A percentile compares a stretch with the other conserved stretches of the same genome.
Evolutionary conservation across 2,329 filamentous ascomycete species (phyloP).

Genomic region (Aspergillus piperis): DNA sequence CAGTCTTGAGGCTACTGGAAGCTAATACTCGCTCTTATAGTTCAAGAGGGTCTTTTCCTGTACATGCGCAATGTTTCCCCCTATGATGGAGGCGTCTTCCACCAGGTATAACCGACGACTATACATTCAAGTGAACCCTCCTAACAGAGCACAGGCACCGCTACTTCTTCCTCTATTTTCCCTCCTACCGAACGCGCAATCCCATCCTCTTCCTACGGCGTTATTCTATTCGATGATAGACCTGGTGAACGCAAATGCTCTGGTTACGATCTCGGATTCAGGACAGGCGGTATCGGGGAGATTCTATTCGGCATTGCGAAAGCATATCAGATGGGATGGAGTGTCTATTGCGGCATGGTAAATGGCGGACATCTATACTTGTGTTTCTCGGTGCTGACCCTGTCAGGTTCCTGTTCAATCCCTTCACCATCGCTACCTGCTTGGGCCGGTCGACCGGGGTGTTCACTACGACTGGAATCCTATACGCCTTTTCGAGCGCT

Average conservation of each 20-base stretch:
- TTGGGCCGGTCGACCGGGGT: conserved; percentile 85
- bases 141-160: conserved; percentile 63
- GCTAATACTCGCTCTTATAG: conserved; percentile 46
- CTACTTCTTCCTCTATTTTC: conserved; percentile 89
- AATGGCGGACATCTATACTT: neutral
- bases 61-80: conserved; percentile 96
- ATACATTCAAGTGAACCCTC: neutral
- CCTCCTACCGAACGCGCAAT: conserved; percentile 70
- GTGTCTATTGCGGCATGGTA: conserved; percentile 78
- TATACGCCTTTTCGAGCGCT: conserved; percentile 80
- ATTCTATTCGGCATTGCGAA: conserved; percentile 76
- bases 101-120: conserved; percentile 53
- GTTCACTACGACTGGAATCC: conserved; percentile 84
- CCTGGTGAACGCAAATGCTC: conserved; percentile 75
- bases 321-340: conserved; percentile 72
- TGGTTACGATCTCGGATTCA: conserved; percentile 78
- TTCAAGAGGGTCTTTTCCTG: conserved; percentile 94
- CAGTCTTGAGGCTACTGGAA: neutral
- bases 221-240: conserved; percentile 81
- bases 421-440: conserved; percentile 88
- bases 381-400: conserved; percentile 7
- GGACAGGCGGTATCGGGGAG: conserved; percentile 74
- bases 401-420: conserved; percentile 86
- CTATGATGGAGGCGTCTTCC: conserved; percentile 87
- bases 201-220: conserved; percentile 71